phyloP scores from a whole-genome alignment of 2,329 filamentous ascomycete species.

The Massarina eburnea region DNA sequence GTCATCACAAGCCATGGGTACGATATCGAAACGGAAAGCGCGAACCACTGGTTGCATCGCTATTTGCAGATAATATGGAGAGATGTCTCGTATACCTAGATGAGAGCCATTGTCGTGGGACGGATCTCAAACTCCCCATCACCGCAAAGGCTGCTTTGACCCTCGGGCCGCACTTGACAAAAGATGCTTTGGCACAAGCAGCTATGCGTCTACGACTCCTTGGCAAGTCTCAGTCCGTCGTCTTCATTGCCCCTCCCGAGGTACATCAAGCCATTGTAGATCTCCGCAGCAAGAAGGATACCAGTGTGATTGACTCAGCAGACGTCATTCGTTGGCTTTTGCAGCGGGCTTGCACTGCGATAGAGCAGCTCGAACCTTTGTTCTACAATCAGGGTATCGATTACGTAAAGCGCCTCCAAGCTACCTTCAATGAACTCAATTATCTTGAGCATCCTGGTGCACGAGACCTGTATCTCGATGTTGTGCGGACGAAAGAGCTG shows the following conservation, averaged over 20 bases:
- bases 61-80: constrained; percentile 57
- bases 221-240: constrained; percentile 57
- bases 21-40: constrained; percentile 42
- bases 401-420: constrained; percentile 60
- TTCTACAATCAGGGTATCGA: constrained; percentile 63
- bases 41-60: constrained; percentile 55
- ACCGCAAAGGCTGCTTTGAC: constrained; percentile 57
- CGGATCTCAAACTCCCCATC: constrained; percentile 58
- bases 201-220: constrained; percentile 68
- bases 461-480: constrained; percentile 46
- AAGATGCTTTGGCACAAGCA: constrained; percentile 66
- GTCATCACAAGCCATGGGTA: constrained; percentile 50
- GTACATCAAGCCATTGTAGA: constrained; percentile 62
- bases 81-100: constrained; percentile 44
- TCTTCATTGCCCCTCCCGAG: constrained; percentile 59
- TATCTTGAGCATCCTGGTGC: constrained; percentile 43
- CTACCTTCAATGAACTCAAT: constrained; percentile 46
- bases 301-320: constrained; percentile 51
- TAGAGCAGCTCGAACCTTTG: constrained; percentile 61
- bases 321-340: constrained; percentile 65
- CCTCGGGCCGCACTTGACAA: constrained; percentile 58
- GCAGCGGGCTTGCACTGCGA: constrained; percentile 62
- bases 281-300: constrained; percentile 19
- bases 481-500: constrained; percentile 56
- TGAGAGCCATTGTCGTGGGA: constrained; percentile 63